A percentile compares a stretch with the other conserved stretches of the same genome.
These are phyloP conservation scores for Tolypocladium sp. DNA, from an alignment of 2,329 filamentous ascomycete species.

Conservation along the genomic window DNA sequence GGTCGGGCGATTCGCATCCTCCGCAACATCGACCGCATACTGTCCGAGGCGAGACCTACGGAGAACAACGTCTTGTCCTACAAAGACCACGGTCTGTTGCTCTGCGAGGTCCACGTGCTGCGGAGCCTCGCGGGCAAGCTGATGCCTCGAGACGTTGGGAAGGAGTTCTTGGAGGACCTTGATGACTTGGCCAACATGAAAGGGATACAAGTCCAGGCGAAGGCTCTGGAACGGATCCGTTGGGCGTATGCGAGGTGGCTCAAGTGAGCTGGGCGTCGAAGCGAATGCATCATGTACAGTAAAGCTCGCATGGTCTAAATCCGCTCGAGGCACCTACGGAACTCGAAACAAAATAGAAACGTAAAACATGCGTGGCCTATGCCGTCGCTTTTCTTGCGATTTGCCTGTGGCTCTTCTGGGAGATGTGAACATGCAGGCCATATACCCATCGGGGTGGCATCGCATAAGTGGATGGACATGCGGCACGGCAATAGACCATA, in stretches of 20 bases:
- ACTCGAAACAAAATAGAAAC: neutral
- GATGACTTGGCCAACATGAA: constrained; percentile 77
- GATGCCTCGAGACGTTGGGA: constrained; percentile 65
- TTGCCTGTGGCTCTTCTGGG: neutral
- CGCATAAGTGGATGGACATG: neutral
- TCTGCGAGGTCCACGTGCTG: constrained; percentile 84
- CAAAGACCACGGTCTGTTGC: constrained; percentile 81
- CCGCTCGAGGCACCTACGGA: neutral
- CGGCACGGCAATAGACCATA: neutral
- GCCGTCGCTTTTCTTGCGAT: neutral
- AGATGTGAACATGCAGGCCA: neutral
- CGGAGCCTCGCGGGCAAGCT: constrained; percentile 50
- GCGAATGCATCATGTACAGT: neutral
- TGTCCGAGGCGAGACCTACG: constrained; percentile 59
- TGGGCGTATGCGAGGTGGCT: constrained; percentile 86
- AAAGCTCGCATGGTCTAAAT: neutral
- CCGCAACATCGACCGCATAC: constrained; percentile 78
- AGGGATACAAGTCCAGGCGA: constrained; percentile 68
- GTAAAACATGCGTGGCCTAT: neutral
- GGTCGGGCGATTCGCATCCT: constrained; percentile 68
- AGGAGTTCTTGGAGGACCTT: constrained; percentile 83
- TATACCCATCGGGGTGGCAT: neutral
- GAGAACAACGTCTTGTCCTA: constrained; percentile 72
- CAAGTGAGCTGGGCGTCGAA: constrained; percentile 15
- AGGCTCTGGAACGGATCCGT: constrained; percentile 71